Evolutionary conservation across 345 rosid genomes (phyloP), one percentile per base, ranked within the genome.

Genomic region (Cardamine chenopodiifolia): DNA sequence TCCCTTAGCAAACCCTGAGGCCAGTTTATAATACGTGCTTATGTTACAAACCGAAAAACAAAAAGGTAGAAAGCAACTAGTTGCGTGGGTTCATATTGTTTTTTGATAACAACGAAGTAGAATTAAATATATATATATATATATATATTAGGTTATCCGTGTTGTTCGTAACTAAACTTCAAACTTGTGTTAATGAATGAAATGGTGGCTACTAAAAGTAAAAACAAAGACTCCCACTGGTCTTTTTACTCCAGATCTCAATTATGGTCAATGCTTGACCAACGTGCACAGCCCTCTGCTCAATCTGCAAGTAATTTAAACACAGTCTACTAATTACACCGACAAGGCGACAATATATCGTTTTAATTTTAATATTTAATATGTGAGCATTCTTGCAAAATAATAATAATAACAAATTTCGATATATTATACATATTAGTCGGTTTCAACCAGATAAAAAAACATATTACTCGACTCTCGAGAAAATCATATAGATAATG

Each of bases 171-270:
- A 31, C 31, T 8, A 31, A 56, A 28, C 23, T 9, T 31, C 8
- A 29, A 69, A 42, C n/a, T 8, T 31, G 34, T 8, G 52, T 40
- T 23, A 8, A 17, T 20, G 18, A 18, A 29, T 18, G 8, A 23
- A 28, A 10, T 44, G 9, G 34, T 54, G 35, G 42, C 40, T 54
- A 54, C 5, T 15, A 2, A 25, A 26, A 34, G 35, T 29, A 28
- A 62, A 61, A 65, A 74, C 52, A 74, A 57, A 74, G 68, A 74
- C 73, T 67, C 59, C 12, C 20, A 65, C 18, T 45, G 17, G 57
- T 73, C 48, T 29, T 40, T 14, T 54, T 8, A 44, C 57, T 31
- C 64, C 23, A 74, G 28, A 47, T 45, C 66, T 56, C 44, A 25
- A 35, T 47, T 47, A 48, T 47, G 58, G 49, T 73, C 71, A 23